Base-by-base conservation (phyloP, 1,139 yeast genomes). In the Scheffersomyces parashehatae region DNA sequence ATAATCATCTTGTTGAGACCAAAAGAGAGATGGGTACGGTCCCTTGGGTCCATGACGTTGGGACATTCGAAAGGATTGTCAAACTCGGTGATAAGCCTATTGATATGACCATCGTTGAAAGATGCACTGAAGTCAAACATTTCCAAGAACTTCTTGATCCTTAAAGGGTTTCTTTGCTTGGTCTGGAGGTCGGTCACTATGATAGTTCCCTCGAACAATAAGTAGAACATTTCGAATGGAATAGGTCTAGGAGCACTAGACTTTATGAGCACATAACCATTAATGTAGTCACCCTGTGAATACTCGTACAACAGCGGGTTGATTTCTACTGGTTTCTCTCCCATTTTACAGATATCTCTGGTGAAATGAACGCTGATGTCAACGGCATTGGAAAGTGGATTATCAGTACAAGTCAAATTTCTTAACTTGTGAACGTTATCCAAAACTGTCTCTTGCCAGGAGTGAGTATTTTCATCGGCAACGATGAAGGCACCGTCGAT, bases 111-210 rank as follows among this genome's bases (percentile, higher is more conserved):
- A 30, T 56, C 58, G 46, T 66, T 65, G 65, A 67, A 72, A 32
- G 73, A 65, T 2, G 75, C 77, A 35, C 62, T 58, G 44, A 72
- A 71, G 50, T 73, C 79, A 52, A 67, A 70, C 77, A 73, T 73
- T 46, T 73, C 74, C 48, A 73, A 55, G 43, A 67, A 67, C 41
- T 61, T 65, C 35, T 55, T 56, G 31, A 54, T 40, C 24, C 48
- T 49, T 3, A 55, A 49, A 11, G 59, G 64, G 11, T 43, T 48
- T 29, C 43, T 47, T 13, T 49, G 51, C 24, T 3, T 35, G 24
- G 45, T 52, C 45, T 39, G 42, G 5, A 31, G 11, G 45, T 53
- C 49, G 8, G 52, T 37, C 30, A 64, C 51, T 44, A 51, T 49
- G 33, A 63, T 54, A 30, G 55, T 59, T 1, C 78, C 78, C 53